phyloP scores from a whole-genome alignment of 2,329 filamentous ascomycete species.

The Diaporthe australafricana region DNA sequence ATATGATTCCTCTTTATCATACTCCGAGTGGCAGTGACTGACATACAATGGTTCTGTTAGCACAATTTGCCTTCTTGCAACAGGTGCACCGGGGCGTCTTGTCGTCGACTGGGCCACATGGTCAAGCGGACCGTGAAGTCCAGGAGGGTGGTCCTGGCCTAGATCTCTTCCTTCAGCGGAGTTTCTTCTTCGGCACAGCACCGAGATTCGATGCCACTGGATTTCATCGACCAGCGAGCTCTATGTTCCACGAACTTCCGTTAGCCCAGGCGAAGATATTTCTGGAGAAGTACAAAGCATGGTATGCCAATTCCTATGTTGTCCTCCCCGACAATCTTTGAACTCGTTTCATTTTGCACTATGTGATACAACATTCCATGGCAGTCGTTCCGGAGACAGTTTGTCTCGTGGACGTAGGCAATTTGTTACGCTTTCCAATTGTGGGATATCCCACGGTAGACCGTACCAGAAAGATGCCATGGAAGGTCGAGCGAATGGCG shows the following conservation, averaged over 20 bases:
- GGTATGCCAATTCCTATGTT: not conserved
- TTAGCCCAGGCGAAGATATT: conserved; percentile 39
- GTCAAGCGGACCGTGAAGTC: conserved; percentile 39
- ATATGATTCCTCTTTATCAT: not conserved
- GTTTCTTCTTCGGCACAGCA: conserved; percentile 47
- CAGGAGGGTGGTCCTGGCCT: conserved; percentile 43
- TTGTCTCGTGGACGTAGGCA: not conserved
- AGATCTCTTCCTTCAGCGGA: conserved; percentile 46
- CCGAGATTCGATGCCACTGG: conserved; percentile 38
- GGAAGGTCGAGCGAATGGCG: not conserved
- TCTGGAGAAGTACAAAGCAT: conserved; percentile 39
- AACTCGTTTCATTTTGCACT: not conserved
- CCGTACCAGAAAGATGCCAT: not conserved
- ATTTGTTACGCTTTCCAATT: not conserved
- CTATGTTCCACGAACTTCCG: conserved; percentile 32
- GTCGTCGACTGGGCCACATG: conserved; percentile 35
- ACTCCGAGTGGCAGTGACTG: not conserved
- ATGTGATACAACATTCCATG: too few species aligned
- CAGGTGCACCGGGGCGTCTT: conserved; percentile 45
- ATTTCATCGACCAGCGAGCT: conserved; percentile 23
- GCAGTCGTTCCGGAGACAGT: not conserved
- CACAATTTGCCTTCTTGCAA: conserved; percentile 45
- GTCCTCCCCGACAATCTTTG: not conserved
- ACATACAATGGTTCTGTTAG: conserved; percentile 1
- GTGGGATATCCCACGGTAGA: not conserved